Evolutionary conservation across 1,284 basidiomycete species (phyloP).

Genomic region (Waitea zeae): DNA sequence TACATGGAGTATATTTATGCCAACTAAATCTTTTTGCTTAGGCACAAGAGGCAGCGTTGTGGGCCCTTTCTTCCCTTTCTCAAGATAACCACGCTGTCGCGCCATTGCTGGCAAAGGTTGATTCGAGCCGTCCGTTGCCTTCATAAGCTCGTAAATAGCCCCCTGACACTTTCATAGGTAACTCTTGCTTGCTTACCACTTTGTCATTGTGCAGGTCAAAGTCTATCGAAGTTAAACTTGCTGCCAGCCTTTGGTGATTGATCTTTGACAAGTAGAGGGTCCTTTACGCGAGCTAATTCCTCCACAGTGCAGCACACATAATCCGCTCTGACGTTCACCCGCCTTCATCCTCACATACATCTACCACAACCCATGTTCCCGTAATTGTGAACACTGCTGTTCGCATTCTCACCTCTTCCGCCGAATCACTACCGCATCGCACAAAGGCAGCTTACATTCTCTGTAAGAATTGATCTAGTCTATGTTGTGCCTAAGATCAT

Average conservation of each 20-base stretch:
- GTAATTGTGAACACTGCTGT: conserved; percentile 48
- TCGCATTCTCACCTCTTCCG: conserved; percentile 27
- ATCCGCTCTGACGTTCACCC: conserved; percentile 24
- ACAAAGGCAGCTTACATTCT: neutral
- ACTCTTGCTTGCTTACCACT: conserved; percentile 18
- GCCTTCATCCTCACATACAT: conserved; percentile 8
- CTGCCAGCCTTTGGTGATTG: conserved; percentile 47
- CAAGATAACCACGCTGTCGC: conserved; percentile 46
- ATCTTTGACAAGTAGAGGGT: conserved; percentile 3
- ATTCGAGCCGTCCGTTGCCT: conserved; percentile 9
- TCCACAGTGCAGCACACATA: conserved; percentile 41
- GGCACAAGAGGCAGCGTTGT: conserved; percentile 55
- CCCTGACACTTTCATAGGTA: conserved; percentile 1
- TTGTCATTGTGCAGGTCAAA: conserved; percentile 36
- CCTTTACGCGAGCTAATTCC: conserved; percentile 1
- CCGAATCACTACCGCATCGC: conserved; percentile 14
- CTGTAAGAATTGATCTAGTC: too few species aligned
- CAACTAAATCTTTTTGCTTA: conserved; percentile 12
- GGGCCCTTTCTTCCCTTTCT: conserved; percentile 50
- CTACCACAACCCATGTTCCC: conserved; percentile 17
- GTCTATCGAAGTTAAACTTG: conserved; percentile 38
- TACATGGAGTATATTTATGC: neutral
- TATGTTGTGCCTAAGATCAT: too few species aligned
- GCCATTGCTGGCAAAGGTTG: conserved; percentile 21
- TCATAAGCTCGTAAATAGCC: neutral